Base-by-base conservation (phyloP, 2,329 filamentous ascomycete species). In the Sporothrix curviconia region DNA sequence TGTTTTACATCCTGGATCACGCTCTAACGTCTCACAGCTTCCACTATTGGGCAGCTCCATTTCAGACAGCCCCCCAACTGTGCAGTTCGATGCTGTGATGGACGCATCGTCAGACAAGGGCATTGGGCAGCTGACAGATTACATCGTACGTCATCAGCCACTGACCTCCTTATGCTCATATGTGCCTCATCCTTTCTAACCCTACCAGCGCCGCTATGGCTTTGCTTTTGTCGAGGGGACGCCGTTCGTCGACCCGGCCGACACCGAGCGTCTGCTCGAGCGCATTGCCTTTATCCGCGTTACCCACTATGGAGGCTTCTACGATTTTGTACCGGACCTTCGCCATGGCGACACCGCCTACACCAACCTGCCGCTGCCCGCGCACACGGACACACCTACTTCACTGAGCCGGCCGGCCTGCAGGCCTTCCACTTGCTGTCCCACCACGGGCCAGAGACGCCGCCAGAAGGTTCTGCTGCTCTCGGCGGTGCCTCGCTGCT, bases 321-420 rank as follows among this genome's bases (percentile, higher is more conserved):
- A 81, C 66, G 92, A 96, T 71, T 97, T 97, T 70, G 89, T 89
- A 1, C 87, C 92, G 5, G 89, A 96, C 70, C 80, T 96, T n/a
- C 24, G 86, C 90, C 28, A 87, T 87, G 67, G 92, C 92, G 63
- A 96, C 67, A 95, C 89, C 1, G 91, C 91, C 3, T 99, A 97
- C 74, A 96, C 92, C 1, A 90, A 87, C 65, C 78, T 94, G 52
- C 85, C 85, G 1, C 81, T 99, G 3, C 83, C 84, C 19, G 86
- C 89, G 1, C 94, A 99, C 71, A 97, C 92, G 1, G 94, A 99
- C 72, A 97, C 84, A 96, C 92, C 1, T 97, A 99, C 72, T 97
- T 97, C 73, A 91, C 84, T 22, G 92, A 97, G 62, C 92, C 94
- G 0, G 86, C 89, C 2, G 90, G 92, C 9, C 79, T 99, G 34